Conservation (phyloP, 345 rosid species). For the Mangifera indica region DNA sequence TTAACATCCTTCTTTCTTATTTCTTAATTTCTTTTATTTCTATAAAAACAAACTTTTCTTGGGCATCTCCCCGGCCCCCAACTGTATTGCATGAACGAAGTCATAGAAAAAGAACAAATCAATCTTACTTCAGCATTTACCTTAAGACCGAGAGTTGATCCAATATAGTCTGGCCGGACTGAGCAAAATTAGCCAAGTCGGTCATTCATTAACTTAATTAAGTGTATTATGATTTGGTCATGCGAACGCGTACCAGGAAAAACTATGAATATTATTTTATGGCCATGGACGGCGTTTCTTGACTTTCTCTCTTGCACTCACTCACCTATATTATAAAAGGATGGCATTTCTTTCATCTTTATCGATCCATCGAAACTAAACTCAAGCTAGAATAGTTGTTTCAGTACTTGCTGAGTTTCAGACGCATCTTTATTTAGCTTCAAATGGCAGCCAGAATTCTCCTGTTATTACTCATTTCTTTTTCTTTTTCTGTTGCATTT, state of each 20-base stretch:
- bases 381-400: background rate
- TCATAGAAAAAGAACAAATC: background rate
- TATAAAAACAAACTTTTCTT: background rate
- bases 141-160: too few species aligned
- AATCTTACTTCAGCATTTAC: too few species aligned
- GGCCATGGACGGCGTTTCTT: background rate
- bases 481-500: background rate
- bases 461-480: background rate
- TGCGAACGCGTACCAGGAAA: background rate
- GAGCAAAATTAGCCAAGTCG: too few species aligned
- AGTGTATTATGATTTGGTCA: background rate
- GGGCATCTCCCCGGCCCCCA: background rate
- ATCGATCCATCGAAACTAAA: background rate
- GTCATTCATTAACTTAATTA: too few species aligned
- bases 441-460: constrained; percentile 3
- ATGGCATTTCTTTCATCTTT: background rate
- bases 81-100: background rate
- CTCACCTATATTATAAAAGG: background rate
- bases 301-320: background rate
- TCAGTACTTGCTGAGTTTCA: background rate
- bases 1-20: background rate
- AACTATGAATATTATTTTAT: too few species aligned
- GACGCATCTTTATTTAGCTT: background rate
- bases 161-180: too few species aligned
- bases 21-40: too few species aligned